A percentile compares a stretch with the other conserved stretches of the same genome.
Evolutionary conservation across 73 alveolate genomes (phyloP).

Genomic region (Uronychia setigera): DNA sequence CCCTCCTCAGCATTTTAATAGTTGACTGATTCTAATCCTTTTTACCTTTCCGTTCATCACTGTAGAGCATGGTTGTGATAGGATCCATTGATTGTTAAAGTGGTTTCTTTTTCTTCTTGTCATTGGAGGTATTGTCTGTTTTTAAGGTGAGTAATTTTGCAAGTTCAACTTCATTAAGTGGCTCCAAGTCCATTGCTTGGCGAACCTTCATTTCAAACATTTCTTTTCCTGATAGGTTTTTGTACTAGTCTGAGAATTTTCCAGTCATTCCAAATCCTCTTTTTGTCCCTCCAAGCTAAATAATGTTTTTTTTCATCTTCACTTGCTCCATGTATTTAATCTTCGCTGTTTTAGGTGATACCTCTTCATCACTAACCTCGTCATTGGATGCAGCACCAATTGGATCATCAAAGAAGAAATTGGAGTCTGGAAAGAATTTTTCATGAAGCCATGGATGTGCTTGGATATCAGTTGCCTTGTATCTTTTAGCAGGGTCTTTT

Average conservation of each 20-base stretch:
- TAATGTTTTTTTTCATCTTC: neutral
- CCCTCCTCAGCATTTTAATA: neutral
- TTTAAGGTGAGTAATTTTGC: neutral
- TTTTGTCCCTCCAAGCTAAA: neutral
- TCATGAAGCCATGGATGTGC: slow-evolving; percentile 6
- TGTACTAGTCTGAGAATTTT: neutral
- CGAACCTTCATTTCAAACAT: neutral
- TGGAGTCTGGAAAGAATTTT: neutral
- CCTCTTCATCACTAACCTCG: neutral
- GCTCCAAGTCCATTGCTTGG: neutral
- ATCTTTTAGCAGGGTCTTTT: neutral
- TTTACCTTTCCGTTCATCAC: neutral
- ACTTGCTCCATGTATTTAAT: neutral
- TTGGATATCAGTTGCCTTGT: neutral
- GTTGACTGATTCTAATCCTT: neutral
- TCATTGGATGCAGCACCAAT: neutral
- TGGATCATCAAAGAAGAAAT: neutral
- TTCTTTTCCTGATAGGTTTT: neutral
- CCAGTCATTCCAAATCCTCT: neutral
- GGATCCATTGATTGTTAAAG: neutral
- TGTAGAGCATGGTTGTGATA: neutral
- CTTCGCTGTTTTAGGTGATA: neutral
- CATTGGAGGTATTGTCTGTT: neutral
- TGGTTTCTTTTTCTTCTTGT: neutral
- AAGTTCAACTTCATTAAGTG: neutral